A percentile compares a stretch with the other conserved stretches of the same genome.
Conservation (phyloP, 2,329 filamentous ascomycete species). For the Scedosporium minutisporum region DNA sequence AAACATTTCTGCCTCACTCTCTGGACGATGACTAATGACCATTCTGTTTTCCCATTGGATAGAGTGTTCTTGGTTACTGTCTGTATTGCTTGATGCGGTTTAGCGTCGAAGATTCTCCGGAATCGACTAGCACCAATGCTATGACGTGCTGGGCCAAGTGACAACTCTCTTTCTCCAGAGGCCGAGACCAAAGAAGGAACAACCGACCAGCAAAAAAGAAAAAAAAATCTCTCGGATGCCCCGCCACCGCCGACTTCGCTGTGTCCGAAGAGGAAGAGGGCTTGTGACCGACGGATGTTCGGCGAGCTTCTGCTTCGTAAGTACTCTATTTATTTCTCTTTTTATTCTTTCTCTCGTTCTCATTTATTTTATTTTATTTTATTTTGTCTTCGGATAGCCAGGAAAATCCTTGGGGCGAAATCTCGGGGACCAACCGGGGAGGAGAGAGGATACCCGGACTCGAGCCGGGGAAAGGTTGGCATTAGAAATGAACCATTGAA, state of each 20-base stretch:
- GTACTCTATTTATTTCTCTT: too few relatives aligned
- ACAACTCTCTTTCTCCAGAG: background rate
- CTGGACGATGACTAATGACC: background rate
- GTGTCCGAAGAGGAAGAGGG: background rate
- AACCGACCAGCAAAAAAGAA: background rate
- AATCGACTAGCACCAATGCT: background rate
- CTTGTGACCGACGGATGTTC: too few relatives aligned
- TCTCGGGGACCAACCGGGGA: too few relatives aligned
- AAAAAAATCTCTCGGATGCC: background rate
- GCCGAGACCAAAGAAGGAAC: background rate
- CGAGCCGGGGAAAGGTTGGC: too few relatives aligned
- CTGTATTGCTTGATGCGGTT: background rate
- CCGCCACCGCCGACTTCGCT: constrained; percentile 1
- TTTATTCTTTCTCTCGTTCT: too few relatives aligned
- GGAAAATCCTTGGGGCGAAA: too few relatives aligned
- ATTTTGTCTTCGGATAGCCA: too few relatives aligned
- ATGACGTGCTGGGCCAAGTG: background rate
- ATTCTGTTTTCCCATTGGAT: background rate
- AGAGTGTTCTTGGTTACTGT: background rate
- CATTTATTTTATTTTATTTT: too few relatives aligned
- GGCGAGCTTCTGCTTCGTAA: too few relatives aligned
- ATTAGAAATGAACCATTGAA: too few relatives aligned
- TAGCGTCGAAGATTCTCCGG: constrained; percentile 1
- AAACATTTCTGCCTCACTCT: background rate
- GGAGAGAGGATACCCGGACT: too few relatives aligned